These are phyloP conservation scores for Beauveria asiatica DNA, from an alignment of 2,329 filamentous ascomycete species.

Conservation along the genomic window DNA sequence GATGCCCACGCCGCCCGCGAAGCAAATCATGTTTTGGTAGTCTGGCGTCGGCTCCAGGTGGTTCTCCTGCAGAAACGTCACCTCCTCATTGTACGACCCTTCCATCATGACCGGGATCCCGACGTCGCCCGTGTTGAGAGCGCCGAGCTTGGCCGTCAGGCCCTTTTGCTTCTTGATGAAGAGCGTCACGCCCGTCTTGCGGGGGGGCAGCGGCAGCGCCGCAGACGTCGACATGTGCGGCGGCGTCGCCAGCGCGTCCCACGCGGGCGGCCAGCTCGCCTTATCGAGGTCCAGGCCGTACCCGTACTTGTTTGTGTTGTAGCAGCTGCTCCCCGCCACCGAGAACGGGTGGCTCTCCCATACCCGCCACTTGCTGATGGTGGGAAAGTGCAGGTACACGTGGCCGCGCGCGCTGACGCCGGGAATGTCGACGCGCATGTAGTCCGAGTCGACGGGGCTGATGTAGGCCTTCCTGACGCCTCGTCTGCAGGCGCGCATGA, in stretches of 20 bases:
- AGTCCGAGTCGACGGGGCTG: conserved; percentile 18
- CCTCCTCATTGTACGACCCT: conserved; percentile 14
- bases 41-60: conserved; percentile 12
- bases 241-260: neutral
- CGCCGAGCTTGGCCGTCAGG: conserved; percentile 11
- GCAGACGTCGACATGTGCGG: neutral
- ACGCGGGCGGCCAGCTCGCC: neutral
- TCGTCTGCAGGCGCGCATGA: conserved; percentile 11
- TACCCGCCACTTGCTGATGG: conserved; percentile 16
- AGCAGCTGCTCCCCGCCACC: conserved; percentile 9
- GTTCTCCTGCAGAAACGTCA: conserved; percentile 13
- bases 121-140: neutral
- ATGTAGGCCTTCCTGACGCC: conserved; percentile 17
- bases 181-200: conserved; percentile 12
- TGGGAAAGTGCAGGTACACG: conserved; percentile 22
- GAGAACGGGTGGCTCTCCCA: conserved; percentile 27
- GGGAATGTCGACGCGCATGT: conserved; percentile 19
- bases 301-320: neutral
- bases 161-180: conserved; percentile 14
- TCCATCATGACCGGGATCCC: conserved; percentile 18
- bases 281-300: conserved; percentile 3
- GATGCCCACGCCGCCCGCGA: conserved; percentile 24
- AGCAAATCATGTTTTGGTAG: conserved; percentile 20
- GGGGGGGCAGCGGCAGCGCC: neutral
- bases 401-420: conserved; percentile 18